phyloP scores from a whole-genome alignment of 495 filamentous ascomycete species.

The Hypoxylon crocopeplum region DNA sequence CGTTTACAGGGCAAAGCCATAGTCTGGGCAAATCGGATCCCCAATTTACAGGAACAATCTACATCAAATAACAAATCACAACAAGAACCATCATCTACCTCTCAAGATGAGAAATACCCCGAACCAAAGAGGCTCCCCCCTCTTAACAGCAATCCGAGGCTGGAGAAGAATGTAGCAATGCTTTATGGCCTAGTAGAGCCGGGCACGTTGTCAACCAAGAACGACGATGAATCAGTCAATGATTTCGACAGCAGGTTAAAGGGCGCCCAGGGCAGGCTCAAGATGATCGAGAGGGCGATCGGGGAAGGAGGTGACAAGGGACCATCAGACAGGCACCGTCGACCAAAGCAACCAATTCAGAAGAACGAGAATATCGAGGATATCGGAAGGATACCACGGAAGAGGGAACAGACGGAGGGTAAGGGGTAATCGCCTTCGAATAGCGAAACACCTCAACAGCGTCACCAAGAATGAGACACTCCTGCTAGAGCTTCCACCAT shows the following conservation, averaged over 20 bases:
- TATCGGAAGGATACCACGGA: conserved; percentile 26
- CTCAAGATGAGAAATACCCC: conserved; percentile 12
- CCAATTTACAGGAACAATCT: conserved; percentile 21
- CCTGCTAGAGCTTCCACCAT: no score
- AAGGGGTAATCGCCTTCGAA: neutral
- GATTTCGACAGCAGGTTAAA: conserved; percentile 86
- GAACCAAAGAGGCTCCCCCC: conserved; percentile 43
- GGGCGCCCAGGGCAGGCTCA: conserved; percentile 78
- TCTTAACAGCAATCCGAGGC: conserved; percentile 65
- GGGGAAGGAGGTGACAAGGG: conserved; percentile 56
- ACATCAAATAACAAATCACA: conserved; percentile 20
- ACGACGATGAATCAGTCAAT: conserved; percentile 82
- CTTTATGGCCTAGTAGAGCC: conserved; percentile 81
- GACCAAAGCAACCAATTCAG: neutral
- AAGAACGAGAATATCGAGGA: conserved; percentile 46
- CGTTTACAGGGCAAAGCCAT: conserved; percentile 79
- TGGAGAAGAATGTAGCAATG: conserved; percentile 73
- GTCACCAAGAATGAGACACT: no score
- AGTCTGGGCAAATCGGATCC: conserved; percentile 71
- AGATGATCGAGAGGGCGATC: conserved; percentile 77
- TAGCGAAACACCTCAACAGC: no score
- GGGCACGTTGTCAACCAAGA: conserved; percentile 75
- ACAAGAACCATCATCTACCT: neutral
- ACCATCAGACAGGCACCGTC: neutral
- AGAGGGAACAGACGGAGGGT: conserved; percentile 2